Evolutionary conservation across 106 monocot species (phyloP).

Genomic region (Iris macrosiphon): DNA sequence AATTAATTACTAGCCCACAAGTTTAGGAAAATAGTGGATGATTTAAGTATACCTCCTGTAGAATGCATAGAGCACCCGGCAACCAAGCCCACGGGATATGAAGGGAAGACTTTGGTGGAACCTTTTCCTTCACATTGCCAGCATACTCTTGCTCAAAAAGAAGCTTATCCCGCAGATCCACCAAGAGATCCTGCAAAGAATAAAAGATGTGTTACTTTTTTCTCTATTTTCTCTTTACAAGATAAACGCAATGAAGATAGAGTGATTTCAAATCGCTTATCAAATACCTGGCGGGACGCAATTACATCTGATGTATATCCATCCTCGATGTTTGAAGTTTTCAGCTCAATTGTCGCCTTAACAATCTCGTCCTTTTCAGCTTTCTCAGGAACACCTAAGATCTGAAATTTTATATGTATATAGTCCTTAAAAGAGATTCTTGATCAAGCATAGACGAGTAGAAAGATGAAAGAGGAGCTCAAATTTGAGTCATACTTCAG

Average conservation of each 20-base stretch:
- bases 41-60: slow-evolving; percentile 79
- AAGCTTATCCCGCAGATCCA: slow-evolving; percentile 97
- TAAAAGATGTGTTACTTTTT: not conserved
- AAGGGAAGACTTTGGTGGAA: slow-evolving; percentile 72
- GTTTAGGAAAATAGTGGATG: too few species aligned
- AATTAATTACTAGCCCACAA: too few species aligned
- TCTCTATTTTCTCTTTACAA: not conserved
- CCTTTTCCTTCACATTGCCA: slow-evolving; percentile 75
- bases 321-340: slow-evolving; percentile 72
- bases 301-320: slow-evolving; percentile 70
- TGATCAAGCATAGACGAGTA: not conserved
- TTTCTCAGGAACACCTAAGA: slow-evolving; percentile 73
- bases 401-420: slow-evolving; percentile 32
- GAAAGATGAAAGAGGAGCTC: too few species aligned
- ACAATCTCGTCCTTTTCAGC: slow-evolving; percentile 98
- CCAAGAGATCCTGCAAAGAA: slow-evolving; percentile 60
- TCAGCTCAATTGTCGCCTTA: slow-evolving; percentile 78
- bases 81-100: slow-evolving; percentile 79
- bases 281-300: slow-evolving; percentile 54
- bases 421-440: too few species aligned
- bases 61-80: slow-evolving; percentile 69
- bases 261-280: not conserved
- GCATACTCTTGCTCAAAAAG: slow-evolving; percentile 93
- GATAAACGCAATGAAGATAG: not conserved
- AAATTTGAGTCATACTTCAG: not conserved